Base-by-base conservation (phyloP, 192 early-diverging fungal species). In the Radiomyces spectabilis region DNA sequence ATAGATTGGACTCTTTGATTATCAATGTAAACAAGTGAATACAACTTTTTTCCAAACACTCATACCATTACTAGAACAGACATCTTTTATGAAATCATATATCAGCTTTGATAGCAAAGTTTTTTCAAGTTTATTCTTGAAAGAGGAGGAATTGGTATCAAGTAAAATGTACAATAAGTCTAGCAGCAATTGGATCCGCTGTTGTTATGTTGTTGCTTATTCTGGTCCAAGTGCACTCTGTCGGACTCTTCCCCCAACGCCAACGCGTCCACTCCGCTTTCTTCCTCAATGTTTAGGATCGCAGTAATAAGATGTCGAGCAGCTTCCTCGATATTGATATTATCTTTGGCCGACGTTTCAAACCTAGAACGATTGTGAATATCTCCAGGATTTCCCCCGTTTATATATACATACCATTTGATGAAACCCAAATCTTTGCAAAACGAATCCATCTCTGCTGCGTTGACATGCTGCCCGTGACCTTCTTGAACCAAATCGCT, bases 301-400 rank as follows among this genome's bases (percentile, higher is more conserved):
- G 62, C 41, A 24, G 62, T 51, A 21, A 79, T 59, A 53, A 82
- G 39, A 55, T 73, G 63, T 41, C 61, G 69, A n/a, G 72, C 71
- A 8, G 80, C 80, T 40, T 79, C 77, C 22, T 79, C 74, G 56
- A 82, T 72, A 25, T 82, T 82, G 43, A 30, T 74, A 25, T 82
- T 79, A n/a, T 79, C 77, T 35, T 82, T 82, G 19, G 80, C 80
- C 10, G 80, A 82, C 22, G 80, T 82, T n/a, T 63, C 64, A 57
- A 77, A 82, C 75, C 75, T 77, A 32, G 21, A 27, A 24, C n/a
- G 13, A 6, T 13, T n/a, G 9, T 25, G 19, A 10, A 13, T 26
- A 46, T 4, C 5, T 6, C 26, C 0, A 41, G 21, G 7, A 18
- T 16, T 8, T 26, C 2, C 15, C 21, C 45, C n/a, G n/a, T n/a